Percentiles rank a stretch among this genome's conserved stretches.
Evolutionary conservation across 1,284 basidiomycete genomes (phyloP).

Genomic region (Cystobasidiaceae sp.): DNA sequence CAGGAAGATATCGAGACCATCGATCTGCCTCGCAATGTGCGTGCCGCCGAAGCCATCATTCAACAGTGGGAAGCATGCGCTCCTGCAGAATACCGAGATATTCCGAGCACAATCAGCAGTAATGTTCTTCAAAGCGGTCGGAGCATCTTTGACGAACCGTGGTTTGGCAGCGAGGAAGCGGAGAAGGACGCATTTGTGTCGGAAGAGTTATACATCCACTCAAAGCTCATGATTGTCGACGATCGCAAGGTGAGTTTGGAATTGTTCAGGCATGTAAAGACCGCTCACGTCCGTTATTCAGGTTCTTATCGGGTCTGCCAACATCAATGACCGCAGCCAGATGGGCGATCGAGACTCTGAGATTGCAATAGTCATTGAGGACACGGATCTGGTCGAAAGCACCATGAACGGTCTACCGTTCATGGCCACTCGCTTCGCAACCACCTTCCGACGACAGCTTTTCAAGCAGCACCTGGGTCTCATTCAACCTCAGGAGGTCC

Average conservation of each 20-base stretch:
- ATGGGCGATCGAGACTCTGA: conserved; percentile 90
- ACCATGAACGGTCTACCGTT: conserved; percentile 41
- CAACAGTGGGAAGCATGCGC: conserved; percentile 36
- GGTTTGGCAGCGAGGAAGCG: conserved; percentile 74
- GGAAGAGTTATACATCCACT: conserved; percentile 46
- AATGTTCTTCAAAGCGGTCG: conserved; percentile 61
- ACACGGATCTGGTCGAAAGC: conserved; percentile 64
- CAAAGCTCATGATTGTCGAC: conserved; percentile 81
- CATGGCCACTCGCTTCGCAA: conserved; percentile 66
- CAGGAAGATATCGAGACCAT: conserved; percentile 34
- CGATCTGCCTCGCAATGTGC: conserved; percentile 38
- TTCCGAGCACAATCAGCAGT: conserved; percentile 67
- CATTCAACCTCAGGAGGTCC: conserved; percentile 34
- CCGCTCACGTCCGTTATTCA: not conserved
- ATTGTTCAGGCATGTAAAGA: conserved; percentile 55
- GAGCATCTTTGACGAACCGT: conserved; percentile 62
- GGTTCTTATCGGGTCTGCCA: conserved; percentile 73
- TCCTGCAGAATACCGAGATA: conserved; percentile 36
- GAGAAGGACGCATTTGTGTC: conserved; percentile 65
- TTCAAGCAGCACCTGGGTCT: conserved; percentile 50
- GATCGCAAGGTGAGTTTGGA: conserved; percentile 55
- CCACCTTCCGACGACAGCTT: conserved; percentile 67
- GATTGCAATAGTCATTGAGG: conserved; percentile 84
- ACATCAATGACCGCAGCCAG: conserved; percentile 80
- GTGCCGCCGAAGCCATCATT: conserved; percentile 41